Base-by-base conservation (phyloP, 768 basidiomycete species). In the Naematelia encephala region DNA sequence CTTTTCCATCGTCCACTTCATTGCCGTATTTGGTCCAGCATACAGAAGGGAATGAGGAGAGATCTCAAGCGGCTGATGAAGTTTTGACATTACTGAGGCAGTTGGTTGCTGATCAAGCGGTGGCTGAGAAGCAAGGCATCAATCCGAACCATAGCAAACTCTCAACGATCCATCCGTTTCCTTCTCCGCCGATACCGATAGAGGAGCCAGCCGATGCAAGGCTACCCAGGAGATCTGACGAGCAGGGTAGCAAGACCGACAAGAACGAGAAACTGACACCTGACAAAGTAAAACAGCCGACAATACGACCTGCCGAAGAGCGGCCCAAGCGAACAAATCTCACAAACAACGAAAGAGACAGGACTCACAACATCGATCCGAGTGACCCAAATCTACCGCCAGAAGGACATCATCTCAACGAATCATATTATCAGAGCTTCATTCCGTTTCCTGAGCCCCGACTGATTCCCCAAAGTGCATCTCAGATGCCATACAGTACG, bases 11-110 rank as follows among this genome's bases (percentile, higher is more conserved):
- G 34, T 39, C 34, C 16, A 39, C 34, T 39, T 39, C 34, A 39
- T 16, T 39, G 8, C 34, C 34, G 34, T 39, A 39, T 39, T 16
- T 39, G 8, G 34, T 39, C 34, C 8, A 39, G 8, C 16, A 8
- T 8, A 16, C 8, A 8, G 34, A 16, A 8, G 34, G 34, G 34
- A 16, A 16, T 16, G 34, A 39, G 14, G 45, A 39, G 27, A n/a
- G 13, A 14, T n/a, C 42, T n/a, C 5, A n/a, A n/a, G 25, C 43
- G 14, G 53, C 52, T 22, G 29, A 55, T 4, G 54, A 56, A 27
- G 54, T 61, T 26, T 28, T 61, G 60, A 44, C 19, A 12, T 28
- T 61, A 3, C 27, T 61, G 48, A 42, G 54, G 16, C 34, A 57
- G 51, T 39, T 61, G 8, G 44, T 61, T 2, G 60, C 60, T 5